A percentile compares a stretch with the other conserved stretches of the same genome.
Evolutionary conservation across 495 filamentous ascomycete genomes (phyloP).

Genomic region (Neurospora africana): DNA sequence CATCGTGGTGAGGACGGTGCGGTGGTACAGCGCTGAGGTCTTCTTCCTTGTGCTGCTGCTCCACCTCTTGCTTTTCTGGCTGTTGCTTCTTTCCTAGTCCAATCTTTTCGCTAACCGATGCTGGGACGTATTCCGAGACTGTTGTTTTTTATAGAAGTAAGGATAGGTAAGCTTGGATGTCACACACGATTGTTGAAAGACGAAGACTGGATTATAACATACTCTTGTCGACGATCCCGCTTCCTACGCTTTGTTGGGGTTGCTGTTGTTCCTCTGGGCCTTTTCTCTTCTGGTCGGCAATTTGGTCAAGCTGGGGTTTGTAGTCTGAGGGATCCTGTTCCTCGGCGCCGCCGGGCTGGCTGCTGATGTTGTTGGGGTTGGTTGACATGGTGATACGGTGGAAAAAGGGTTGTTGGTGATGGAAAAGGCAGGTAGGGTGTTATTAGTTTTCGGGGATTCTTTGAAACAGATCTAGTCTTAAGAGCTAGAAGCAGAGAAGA

Average conservation of each 20-base stretch:
- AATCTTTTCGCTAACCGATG: constrained; percentile 11
- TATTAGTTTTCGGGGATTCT: not conserved
- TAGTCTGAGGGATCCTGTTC: constrained; percentile 1
- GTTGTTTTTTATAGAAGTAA: not conserved
- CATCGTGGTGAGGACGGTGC: constrained; percentile 20
- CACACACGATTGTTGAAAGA: not conserved
- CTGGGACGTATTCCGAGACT: constrained; percentile 20
- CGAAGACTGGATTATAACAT: not conserved
- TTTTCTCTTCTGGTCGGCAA: constrained; percentile 6
- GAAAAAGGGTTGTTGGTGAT: not conserved
- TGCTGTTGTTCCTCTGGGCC: not conserved
- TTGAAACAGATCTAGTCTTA: not conserved
- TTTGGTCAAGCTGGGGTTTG: constrained; percentile 20
- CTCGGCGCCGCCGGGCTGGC: not conserved
- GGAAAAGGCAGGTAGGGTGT: not conserved
- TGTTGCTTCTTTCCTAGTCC: constrained; percentile 2
- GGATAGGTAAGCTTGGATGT: not conserved
- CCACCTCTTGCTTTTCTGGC: not conserved
- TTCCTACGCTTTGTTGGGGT: not conserved
- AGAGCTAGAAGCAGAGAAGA: too few relatives aligned
- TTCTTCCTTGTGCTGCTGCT: not conserved
- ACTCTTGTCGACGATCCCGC: constrained; percentile 20
- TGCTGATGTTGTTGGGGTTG: not conserved
- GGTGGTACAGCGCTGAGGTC: constrained; percentile 14
- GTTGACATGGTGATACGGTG: not conserved